Evolutionary conservation across 2,329 filamentous ascomycete species (phyloP).

Genomic region (Allantophomopsis lycopodina): DNA sequence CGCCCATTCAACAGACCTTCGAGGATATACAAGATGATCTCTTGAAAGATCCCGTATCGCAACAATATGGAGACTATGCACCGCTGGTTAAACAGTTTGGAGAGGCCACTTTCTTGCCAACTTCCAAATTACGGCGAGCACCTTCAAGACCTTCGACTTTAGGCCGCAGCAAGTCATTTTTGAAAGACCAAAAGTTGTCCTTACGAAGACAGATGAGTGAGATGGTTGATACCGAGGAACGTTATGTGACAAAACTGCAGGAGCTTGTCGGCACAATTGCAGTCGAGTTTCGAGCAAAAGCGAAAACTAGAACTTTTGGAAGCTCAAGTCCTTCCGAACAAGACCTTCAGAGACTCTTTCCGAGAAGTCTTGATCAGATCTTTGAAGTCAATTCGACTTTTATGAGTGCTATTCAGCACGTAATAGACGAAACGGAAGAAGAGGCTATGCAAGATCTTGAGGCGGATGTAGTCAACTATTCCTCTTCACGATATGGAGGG

Average conservation of each 20-base stretch:
- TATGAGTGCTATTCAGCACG: slow-evolving; percentile 57
- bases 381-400: slow-evolving; percentile 72
- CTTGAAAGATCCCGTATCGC: slow-evolving; percentile 45
- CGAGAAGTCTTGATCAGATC: slow-evolving; percentile 66
- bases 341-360: slow-evolving; percentile 67
- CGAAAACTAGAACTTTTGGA: slow-evolving; percentile 38
- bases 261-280: slow-evolving; percentile 74
- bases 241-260: slow-evolving; percentile 80
- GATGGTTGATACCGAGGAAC: slow-evolving; percentile 83
- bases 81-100: slow-evolving; percentile 68
- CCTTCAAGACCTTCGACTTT: slow-evolving; percentile 76
- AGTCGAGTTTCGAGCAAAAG: slow-evolving; percentile 62
- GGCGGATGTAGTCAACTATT: slow-evolving; percentile 31
- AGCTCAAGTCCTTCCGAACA: slow-evolving; percentile 61
- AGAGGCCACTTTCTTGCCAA: slow-evolving; percentile 75
- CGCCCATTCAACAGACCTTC: slow-evolving; percentile 45
- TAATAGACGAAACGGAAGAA: slow-evolving; percentile 75
- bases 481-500: slow-evolving; percentile 28
- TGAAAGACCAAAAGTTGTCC: slow-evolving; percentile 69
- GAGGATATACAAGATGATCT: slow-evolving; percentile 52
- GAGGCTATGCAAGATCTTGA: slow-evolving; percentile 69
- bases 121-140: slow-evolving; percentile 68
- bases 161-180: slow-evolving; percentile 65
- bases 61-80: slow-evolving; percentile 66
- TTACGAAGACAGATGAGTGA: slow-evolving; percentile 82